These are phyloP conservation scores for Kalanchoe fedtschenkoi DNA, from an alignment of 164 flowering plant species.

Conservation along the genomic window DNA sequence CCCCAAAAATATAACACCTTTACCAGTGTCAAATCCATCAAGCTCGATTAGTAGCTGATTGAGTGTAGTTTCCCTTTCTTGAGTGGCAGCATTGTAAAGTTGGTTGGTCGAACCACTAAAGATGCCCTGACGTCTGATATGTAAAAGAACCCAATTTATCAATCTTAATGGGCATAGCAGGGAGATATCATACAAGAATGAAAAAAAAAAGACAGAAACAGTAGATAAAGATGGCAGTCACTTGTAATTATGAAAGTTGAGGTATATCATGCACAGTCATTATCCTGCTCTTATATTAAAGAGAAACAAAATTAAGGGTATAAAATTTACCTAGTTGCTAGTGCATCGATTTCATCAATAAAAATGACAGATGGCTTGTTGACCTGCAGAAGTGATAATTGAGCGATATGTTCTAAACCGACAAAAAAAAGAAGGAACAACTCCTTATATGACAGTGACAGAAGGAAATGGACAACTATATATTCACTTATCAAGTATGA, in stretches of 20 bases:
- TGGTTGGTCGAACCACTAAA: conserved; percentile 47
- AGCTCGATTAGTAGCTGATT: conserved; percentile 94
- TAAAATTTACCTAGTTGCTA: conserved; percentile 65
- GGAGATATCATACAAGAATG: neutral
- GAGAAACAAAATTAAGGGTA: neutral
- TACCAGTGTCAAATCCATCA: conserved; percentile 98
- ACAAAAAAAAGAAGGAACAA: neutral
- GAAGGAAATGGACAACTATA: neutral
- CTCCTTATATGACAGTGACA: neutral
- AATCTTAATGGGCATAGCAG: neutral
- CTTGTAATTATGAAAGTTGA: too few species aligned
- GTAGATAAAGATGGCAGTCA: too few species aligned
- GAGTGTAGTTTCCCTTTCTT: conserved; percentile 94
- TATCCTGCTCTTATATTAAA: neutral
- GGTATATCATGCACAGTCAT: neutral
- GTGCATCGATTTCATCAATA: conserved; percentile 96
- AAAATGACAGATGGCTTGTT: conserved; percentile 94
- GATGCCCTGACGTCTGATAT: conserved; percentile 78
- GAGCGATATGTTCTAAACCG: neutral
- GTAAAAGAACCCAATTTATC: conserved; percentile 10
- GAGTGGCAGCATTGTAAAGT: conserved; percentile 83
- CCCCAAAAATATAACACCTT: conserved; percentile 93
- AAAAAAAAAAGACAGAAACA: neutral
- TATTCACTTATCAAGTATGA: neutral
- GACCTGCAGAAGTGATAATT: conserved; percentile 60